phyloP scores from a whole-genome alignment of 164 flowering plant genomes.

The Warburgia ugandensis region DNA sequence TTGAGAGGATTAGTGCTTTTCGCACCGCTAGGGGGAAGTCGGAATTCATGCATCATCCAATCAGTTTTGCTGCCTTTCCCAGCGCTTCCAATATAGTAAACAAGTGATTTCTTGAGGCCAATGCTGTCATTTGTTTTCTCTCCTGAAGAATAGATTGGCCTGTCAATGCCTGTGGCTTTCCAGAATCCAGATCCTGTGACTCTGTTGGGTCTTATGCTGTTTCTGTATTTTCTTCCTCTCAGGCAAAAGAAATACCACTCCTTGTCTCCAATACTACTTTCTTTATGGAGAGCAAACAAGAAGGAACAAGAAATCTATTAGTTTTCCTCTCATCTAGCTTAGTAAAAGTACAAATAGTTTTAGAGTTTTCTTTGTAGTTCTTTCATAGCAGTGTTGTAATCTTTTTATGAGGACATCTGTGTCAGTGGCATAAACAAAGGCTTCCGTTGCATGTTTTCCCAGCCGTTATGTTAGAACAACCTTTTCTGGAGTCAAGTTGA shows the following conservation, averaged over 20 bases:
- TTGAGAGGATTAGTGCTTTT: slow-evolving; percentile 6
- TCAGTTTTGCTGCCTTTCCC: slow-evolving; percentile 96
- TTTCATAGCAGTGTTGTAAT: too few species aligned
- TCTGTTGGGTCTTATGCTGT: slow-evolving; percentile 87
- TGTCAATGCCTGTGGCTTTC: slow-evolving; percentile 96
- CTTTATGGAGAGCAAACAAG: slow-evolving; percentile 20
- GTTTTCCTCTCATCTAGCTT: too few species aligned
- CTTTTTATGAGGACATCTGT: too few species aligned
- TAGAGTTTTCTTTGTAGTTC: too few species aligned
- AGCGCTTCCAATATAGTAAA: slow-evolving; percentile 82
- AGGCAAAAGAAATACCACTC: slow-evolving; percentile 83
- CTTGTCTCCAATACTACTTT: slow-evolving; percentile 39
- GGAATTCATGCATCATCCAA: slow-evolving; percentile 99
- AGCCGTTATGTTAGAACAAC: too few species aligned
- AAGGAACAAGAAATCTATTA: not conserved
- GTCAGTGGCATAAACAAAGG: too few species aligned
- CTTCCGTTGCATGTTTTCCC: too few species aligned
- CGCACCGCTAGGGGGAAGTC: slow-evolving; percentile 50
- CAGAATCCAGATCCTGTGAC: slow-evolving; percentile 94
- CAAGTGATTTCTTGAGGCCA: slow-evolving; percentile 88
- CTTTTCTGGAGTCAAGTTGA: too few species aligned
- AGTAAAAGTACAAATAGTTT: too few species aligned
- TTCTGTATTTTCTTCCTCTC: slow-evolving; percentile 87
- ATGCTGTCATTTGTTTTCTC: slow-evolving; percentile 29
- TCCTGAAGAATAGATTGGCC: slow-evolving; percentile 45